Evolutionary conservation across 495 filamentous ascomycete species (phyloP).

Genomic region (Neurospora sp.): DNA sequence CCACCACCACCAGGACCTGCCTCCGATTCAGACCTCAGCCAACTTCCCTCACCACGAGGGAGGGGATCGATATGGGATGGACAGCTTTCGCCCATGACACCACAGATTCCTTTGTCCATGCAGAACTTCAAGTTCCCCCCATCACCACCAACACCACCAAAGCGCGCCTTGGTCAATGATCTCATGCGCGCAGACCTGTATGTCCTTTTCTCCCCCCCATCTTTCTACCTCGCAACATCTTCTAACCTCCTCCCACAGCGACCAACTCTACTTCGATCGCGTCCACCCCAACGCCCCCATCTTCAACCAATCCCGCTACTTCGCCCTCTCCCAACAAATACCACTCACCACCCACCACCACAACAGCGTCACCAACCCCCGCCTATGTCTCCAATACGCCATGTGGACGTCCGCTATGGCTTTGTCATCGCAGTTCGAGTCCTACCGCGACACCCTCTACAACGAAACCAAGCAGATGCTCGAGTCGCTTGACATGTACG

Average conservation of each 20-base stretch:
- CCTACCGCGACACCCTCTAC: slow-evolving; percentile 37
- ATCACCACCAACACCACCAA: slow-evolving; percentile 16
- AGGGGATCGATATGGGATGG: slow-evolving; percentile 11
- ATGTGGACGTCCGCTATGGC: slow-evolving; percentile 48
- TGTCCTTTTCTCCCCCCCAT: background rate
- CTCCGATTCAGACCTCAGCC: slow-evolving; percentile 4
- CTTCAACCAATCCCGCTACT: slow-evolving; percentile 33
- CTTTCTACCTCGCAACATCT: background rate
- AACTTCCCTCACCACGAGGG: slow-evolving; percentile 12
- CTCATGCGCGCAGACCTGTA: slow-evolving; percentile 39
- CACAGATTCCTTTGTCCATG: slow-evolving; percentile 9
- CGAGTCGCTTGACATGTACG: slow-evolving; percentile 23
- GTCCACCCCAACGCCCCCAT: slow-evolving; percentile 46
- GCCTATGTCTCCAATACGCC: slow-evolving; percentile 40
- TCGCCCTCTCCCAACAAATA: slow-evolving; percentile 11
- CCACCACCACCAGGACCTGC: background rate
- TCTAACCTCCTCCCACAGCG: slow-evolving; percentile 15
- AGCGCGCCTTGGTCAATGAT: slow-evolving; percentile 20
- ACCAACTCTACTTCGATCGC: slow-evolving; percentile 50
- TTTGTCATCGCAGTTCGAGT: slow-evolving; percentile 42
- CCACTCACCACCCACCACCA: background rate
- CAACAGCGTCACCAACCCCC: slow-evolving; percentile 11
- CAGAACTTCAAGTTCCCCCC: slow-evolving; percentile 24
- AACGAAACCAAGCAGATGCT: slow-evolving; percentile 39
- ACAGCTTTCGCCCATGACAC: slow-evolving; percentile 13